Conservation (phyloP, 1,284 basidiomycete species). For the Puccinia novopanici region DNA sequence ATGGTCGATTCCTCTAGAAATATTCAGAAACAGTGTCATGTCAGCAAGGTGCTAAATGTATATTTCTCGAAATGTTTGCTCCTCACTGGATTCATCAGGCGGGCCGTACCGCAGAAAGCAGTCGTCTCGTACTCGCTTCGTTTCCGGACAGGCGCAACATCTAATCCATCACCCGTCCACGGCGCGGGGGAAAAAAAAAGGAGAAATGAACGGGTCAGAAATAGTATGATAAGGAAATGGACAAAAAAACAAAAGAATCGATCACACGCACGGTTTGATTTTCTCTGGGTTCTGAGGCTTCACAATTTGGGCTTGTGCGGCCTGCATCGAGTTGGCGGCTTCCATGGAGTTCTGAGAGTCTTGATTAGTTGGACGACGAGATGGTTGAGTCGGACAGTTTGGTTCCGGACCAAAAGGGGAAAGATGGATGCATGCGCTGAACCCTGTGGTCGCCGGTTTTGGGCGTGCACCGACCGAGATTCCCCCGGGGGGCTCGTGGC, state of each 20-base stretch:
- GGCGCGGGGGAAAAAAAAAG: neutral
- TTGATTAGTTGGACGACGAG: neutral
- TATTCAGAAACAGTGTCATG: neutral
- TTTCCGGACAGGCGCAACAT: slow-evolving; percentile 50
- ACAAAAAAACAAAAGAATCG: too few species aligned
- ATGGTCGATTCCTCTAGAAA: slow-evolving; percentile 38
- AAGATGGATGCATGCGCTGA: neutral
- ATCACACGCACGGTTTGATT: slow-evolving; percentile 15
- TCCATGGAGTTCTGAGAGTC: too few species aligned
- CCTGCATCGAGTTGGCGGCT: neutral
- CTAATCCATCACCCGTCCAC: neutral
- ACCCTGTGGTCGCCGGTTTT: neutral
- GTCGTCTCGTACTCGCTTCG: slow-evolving; percentile 43
- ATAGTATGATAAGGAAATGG: neutral
- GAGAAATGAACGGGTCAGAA: neutral
- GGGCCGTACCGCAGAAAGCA: slow-evolving; percentile 46
- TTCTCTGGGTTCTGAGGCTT: neutral
- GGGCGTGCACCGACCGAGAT: neutral
- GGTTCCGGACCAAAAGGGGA: neutral
- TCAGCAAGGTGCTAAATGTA: neutral
- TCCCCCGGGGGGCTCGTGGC: neutral
- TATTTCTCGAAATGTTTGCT: too few species aligned
- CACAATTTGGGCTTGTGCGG: neutral
- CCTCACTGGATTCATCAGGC: slow-evolving; percentile 48
- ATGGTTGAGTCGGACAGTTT: neutral